Base-by-base conservation (phyloP, 2,329 filamentous ascomycete genomes). In the Fusarium acutatum region DNA sequence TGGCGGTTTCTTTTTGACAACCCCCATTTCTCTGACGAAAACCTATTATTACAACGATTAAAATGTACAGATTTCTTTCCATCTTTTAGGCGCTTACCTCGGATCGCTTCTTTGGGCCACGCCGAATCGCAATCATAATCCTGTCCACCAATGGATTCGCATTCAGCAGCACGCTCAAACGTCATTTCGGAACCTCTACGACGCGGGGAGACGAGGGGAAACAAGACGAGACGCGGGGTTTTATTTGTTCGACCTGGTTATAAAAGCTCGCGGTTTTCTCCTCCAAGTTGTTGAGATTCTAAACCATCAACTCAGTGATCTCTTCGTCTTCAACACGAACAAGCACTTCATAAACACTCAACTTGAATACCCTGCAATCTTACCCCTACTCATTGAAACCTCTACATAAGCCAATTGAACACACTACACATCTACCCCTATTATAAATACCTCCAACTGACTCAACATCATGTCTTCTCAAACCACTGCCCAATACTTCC, bases 381-480 rank as follows among this genome's bases (percentile, higher is more conserved):
- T 30, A n/a, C 28, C 26, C 40, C 24, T 24, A 46, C 60, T 28
- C 26, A 38, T 37, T 40, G 34, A 54, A 30, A 52, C 35, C 26
- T 18, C 34, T 56, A 37, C 37, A 43, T 30, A 43, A 56, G 37
- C 26, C 28, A 64, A 20, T 17, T 30, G 28, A 47, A 32, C 32
- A 35, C 60, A 32, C 34, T 35, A 10, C 35, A 52, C 18, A 20
- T 58, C 37, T 44, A 22, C 46, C 47, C 46, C 40, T 62, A 28
- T 47, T 28, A 30, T 22, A 43, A 40, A 40, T 13, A 32, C 44
- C 35, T 46, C 47, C 41, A 64, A 60, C 61, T 47, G 49, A 70
- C 43, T 47, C 54, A 67, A 47, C 57, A 64, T 28, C 72, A 74
- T 64, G 69, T 75, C 78, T 78, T 79, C 79, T 64, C 77, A 71